phyloP scores from a whole-genome alignment of 2,329 filamentous ascomycete genomes.

The Ambrosiella xylebori region DNA sequence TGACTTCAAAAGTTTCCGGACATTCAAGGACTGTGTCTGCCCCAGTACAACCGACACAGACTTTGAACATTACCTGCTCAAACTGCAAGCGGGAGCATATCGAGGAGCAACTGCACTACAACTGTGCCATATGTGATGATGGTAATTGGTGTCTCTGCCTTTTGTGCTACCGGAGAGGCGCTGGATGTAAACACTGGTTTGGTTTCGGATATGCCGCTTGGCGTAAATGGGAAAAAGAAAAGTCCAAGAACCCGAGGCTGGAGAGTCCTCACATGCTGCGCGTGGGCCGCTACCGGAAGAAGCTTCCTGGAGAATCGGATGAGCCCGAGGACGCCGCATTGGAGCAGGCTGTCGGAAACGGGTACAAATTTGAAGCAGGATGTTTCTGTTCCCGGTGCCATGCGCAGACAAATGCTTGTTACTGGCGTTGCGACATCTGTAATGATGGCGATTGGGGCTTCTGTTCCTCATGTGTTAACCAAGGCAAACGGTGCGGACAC shows the following conservation, averaged over 20 bases:
- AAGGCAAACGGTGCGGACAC: constrained; percentile 66
- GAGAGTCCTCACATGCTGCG: constrained; percentile 40
- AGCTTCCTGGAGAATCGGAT: background rate
- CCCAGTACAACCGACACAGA: constrained; percentile 19
- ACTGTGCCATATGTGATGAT: constrained; percentile 51
- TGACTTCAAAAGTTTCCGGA: background rate
- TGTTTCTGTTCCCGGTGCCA: constrained; percentile 70
- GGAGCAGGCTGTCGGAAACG: constrained; percentile 33
- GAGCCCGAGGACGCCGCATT: constrained; percentile 20
- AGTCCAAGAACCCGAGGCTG: constrained; percentile 21
- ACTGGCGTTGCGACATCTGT: constrained; percentile 75
- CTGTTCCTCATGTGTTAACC: constrained; percentile 74
- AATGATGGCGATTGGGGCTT: constrained; percentile 93
- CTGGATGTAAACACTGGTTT: constrained; percentile 73
- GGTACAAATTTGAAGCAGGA: constrained; percentile 53
- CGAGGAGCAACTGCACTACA: constrained; percentile 74
- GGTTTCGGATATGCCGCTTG: constrained; percentile 66
- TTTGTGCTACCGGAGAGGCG: constrained; percentile 58
- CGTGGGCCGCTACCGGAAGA: constrained; percentile 33
- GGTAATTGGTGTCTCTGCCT: constrained; percentile 67
- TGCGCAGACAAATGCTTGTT: constrained; percentile 61
- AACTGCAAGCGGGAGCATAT: constrained; percentile 55
- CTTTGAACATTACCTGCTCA: constrained; percentile 59
- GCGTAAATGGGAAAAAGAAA: constrained; percentile 42
- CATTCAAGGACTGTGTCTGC: background rate